A percentile compares a stretch with the other conserved stretches of the same genome.
Conservation (phyloP, 805 yeast genomes). For the Brettanomyces naardenensis region DNA sequence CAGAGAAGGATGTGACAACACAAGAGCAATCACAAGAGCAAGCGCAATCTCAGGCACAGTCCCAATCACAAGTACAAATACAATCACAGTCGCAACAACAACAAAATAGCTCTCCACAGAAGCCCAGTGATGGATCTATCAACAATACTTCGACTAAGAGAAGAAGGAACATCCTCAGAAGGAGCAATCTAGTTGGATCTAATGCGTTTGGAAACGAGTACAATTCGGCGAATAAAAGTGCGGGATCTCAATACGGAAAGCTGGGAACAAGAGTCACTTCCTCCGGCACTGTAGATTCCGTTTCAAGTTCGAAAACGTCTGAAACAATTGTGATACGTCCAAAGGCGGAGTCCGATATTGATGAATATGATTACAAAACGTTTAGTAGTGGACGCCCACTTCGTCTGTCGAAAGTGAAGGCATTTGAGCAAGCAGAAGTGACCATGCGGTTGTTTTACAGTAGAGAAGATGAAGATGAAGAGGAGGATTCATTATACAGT, state of each 20-base stretch:
- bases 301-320: slow-evolving; percentile 5
- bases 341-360: slow-evolving; percentile 18
- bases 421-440: slow-evolving; percentile 30
- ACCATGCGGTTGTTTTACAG: slow-evolving; percentile 25
- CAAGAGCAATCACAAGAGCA: slow-evolving; percentile 1
- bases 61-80: background rate
- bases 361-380: slow-evolving; percentile 28
- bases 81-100: background rate
- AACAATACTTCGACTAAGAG: slow-evolving; percentile 2
- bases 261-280: background rate
- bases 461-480: slow-evolving; percentile 8
- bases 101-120: background rate
- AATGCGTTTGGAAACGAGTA: slow-evolving; percentile 14
- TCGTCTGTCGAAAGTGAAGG: slow-evolving; percentile 26
- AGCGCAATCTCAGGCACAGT: background rate
- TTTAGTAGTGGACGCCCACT: slow-evolving; percentile 27
- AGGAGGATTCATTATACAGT: background rate
- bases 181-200: slow-evolving; percentile 18
- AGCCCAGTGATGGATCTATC: background rate
- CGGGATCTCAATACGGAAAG: background rate
- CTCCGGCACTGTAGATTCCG: slow-evolving; percentile 5
- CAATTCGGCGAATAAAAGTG: background rate
- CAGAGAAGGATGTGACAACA: background rate
- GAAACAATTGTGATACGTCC: slow-evolving; percentile 17
- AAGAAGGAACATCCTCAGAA: slow-evolving; percentile 9